Evolutionary conservation across 1,139 yeast genomes (phyloP), one percentile per base, ranked within the genome.

Genomic region (Sugiyamaella neomexicana): DNA sequence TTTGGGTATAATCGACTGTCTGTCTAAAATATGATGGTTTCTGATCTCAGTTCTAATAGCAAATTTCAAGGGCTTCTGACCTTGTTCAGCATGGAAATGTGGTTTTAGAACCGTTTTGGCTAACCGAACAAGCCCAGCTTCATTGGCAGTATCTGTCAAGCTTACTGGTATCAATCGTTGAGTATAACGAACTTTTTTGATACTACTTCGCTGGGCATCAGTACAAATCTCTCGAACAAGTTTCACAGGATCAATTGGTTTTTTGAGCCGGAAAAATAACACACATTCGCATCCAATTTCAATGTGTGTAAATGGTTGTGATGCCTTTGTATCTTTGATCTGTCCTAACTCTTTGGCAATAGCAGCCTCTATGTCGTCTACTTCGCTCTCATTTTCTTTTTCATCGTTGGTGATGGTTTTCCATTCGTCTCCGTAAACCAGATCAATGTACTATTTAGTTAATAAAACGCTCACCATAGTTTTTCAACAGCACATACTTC

Each of bases 131-230:
- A 91, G 72, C 61, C 89, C 96, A 15, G 82, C 86, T 58, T 81
- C 69, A 1, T 85, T 80, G 0, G 96, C 89, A 51, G 86, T 80
- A 46, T 86, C 87, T 0, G 97, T 88, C 58, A 72, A 74, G 5
- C 88, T 82, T 8, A 95, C 80, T 0, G 99, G 98, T 0, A 93
- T 81, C 55, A 93, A 69, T 63, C 89, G 81, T 66, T 88, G 95
- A 1, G 95, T 80, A 46, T 58, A 58, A 59, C 81, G 12, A 85
- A 87, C 60, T 77, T 80, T 69, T 82, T 88, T 66, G n/a, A 51
- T 34, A 60, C 70, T 58, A 72, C 78, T 74, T 12, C 76, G 78
- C 44, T 70, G 68, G 17, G 86, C 75, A 49, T 87, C 90, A 46
- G 77, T 65, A 66, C 96, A 87, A 1, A 91, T 69, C 29, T 74